Evolutionary conservation across 495 filamentous ascomycete genomes (phyloP).

Genomic region (Aspergillus heteromorphus): DNA sequence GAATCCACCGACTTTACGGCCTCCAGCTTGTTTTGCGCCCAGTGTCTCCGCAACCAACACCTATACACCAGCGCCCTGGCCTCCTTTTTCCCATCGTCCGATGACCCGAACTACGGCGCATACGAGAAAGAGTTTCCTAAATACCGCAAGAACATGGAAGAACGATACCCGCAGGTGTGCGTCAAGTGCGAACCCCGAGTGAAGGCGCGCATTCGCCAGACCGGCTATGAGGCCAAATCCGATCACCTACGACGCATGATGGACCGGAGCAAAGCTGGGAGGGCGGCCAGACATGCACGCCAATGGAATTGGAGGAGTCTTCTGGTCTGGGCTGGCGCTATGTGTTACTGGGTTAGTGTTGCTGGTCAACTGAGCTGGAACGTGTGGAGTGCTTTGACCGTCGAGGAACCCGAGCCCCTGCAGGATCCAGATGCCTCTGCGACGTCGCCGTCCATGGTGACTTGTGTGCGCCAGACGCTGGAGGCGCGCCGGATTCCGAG

Average conservation of each 20-base stretch:
- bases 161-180: constrained; percentile 80
- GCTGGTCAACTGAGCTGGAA: constrained; percentile 42
- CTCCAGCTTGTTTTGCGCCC: constrained; percentile 63
- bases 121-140: constrained; percentile 52
- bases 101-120: constrained; percentile 57
- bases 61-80: constrained; percentile 62
- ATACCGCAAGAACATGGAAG: constrained; percentile 61
- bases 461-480: constrained; percentile 27
- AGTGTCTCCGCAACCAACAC: constrained; percentile 78
- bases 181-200: constrained; percentile 65
- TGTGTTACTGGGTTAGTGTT: constrained; percentile 49
- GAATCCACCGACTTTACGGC: constrained; percentile 33
- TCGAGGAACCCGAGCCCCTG: constrained; percentile 6
- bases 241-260: constrained; percentile 70
- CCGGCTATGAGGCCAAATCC: constrained; percentile 72
- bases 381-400: constrained; percentile 23
- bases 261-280: constrained; percentile 52
- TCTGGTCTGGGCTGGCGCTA: constrained; percentile 41
- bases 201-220: constrained; percentile 54
- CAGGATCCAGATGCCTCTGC: constrained; percentile 9
- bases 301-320: constrained; percentile 48
- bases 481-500: constrained; percentile 17
- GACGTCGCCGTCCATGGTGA: constrained; percentile 13
- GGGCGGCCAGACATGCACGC: constrained; percentile 33
- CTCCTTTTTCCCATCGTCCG: constrained; percentile 62